phyloP scores from a whole-genome alignment of 2,329 filamentous ascomycete species.

The Fusarium sp. region DNA sequence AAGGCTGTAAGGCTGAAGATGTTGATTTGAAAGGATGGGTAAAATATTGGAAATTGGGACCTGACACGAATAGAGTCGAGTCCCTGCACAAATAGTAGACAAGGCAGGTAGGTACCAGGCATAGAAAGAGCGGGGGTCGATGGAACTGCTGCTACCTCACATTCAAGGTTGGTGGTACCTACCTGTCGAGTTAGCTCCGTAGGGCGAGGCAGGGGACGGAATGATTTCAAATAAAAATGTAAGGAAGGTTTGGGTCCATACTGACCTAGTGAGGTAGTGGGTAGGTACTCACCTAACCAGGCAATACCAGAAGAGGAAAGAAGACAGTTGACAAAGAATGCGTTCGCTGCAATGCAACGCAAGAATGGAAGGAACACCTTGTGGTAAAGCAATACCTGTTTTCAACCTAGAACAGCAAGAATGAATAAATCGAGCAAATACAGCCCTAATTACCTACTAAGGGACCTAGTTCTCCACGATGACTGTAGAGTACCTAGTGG shows the following conservation, averaged over 20 bases:
- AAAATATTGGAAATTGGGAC: conserved; percentile 34
- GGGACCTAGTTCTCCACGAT: conserved; percentile 1
- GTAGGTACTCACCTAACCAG: not conserved
- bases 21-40: conserved; percentile 34
- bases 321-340: not conserved
- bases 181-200: not conserved
- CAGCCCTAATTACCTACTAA: conserved; percentile 12
- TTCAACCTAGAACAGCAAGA: not conserved
- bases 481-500: conserved; percentile 4
- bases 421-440: conserved; percentile 2
- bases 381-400: not conserved
- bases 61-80: not conserved
- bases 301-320: not conserved
- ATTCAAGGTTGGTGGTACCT: not conserved
- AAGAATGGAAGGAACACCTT: not conserved
- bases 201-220: not conserved
- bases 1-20: conserved; percentile 26
- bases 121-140: conserved; percentile 15
- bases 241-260: not conserved
- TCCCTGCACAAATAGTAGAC: not conserved
- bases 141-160: not conserved
- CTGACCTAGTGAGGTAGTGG: not conserved
- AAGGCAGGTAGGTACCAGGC: conserved; percentile 5
- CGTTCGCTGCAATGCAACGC: not conserved
- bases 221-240: conserved; percentile 12